Evolutionary conservation across 495 filamentous ascomycete genomes (phyloP).

Genomic region (Annulohypoxylon maeteangense): DNA sequence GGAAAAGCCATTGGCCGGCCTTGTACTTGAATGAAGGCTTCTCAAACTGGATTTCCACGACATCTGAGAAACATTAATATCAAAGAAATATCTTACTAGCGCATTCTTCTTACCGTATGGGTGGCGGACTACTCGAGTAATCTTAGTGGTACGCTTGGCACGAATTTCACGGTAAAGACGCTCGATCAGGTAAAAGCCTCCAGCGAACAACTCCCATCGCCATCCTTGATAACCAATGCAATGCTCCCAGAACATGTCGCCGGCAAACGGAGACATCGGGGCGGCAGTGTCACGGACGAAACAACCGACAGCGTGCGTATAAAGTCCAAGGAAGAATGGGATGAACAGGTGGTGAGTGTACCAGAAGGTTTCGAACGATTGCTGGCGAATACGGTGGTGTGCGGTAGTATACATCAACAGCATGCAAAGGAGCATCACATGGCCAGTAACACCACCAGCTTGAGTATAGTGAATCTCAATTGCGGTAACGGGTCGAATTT

Average conservation of each 20-base stretch:
- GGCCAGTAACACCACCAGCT: conserved; percentile 91
- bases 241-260: conserved; percentile 83
- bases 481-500: conserved; percentile 82
- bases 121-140: conserved; percentile 92
- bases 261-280: conserved; percentile 85
- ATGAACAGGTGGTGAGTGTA: conserved; percentile 99
- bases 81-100: not conserved
- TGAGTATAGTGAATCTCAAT: conserved; percentile 94
- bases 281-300: conserved; percentile 84
- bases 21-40: conserved; percentile 99
- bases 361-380: conserved; percentile 98
- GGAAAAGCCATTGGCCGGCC: conserved; percentile 96
- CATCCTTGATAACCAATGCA: conserved; percentile 97
- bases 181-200: conserved; percentile 84
- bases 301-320: conserved; percentile 95
- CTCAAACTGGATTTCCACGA: conserved; percentile 95
- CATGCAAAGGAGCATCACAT: conserved; percentile 99
- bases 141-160: conserved; percentile 81
- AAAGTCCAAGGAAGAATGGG: conserved; percentile 91
- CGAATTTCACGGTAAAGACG: conserved; percentile 93
- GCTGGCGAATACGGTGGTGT: conserved; percentile 91
- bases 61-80: conserved; percentile 68
- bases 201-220: conserved; percentile 95
- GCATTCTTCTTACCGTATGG: conserved; percentile 81
- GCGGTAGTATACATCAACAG: conserved; percentile 97